Percentiles rank a stretch among this genome's conserved stretches.
Evolutionary conservation across 768 basidiomycete species (phyloP).

Genomic region (Termitomyces heimii): DNA sequence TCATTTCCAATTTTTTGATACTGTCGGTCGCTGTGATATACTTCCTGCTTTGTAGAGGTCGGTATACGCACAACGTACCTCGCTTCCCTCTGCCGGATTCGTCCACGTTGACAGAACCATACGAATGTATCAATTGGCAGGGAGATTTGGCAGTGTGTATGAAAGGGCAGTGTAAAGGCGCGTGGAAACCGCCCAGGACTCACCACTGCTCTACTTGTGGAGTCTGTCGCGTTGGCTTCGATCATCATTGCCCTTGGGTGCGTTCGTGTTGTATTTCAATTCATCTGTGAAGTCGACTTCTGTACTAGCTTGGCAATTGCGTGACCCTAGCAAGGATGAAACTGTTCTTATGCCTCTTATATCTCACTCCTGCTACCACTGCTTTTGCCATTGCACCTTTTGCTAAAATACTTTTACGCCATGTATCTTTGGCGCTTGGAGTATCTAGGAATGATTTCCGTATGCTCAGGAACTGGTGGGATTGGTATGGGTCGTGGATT

Average conservation of each 20-base stretch:
- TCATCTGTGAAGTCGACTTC: background rate
- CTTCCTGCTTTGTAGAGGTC: conserved; percentile 25
- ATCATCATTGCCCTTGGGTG: conserved; percentile 46
- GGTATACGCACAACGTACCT: conserved; percentile 26
- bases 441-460: conserved; percentile 24
- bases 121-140: conserved; percentile 26
- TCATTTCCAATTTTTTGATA: conserved; percentile 19
- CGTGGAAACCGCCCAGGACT: conserved; percentile 38
- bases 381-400: conserved; percentile 24
- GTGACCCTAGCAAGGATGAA: conserved; percentile 32
- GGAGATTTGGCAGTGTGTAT: conserved; percentile 30
- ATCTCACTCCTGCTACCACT: conserved; percentile 25
- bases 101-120: conserved; percentile 27
- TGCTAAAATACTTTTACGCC: conserved; percentile 16
- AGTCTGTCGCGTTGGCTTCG: conserved; percentile 37
- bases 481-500: conserved; percentile 38
- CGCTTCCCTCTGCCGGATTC: conserved; percentile 25
- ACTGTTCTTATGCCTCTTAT: conserved; percentile 27
- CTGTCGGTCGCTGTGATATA: conserved; percentile 24
- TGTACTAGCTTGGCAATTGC: conserved; percentile 33
- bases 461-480: conserved; percentile 32
- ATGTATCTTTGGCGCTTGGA: conserved; percentile 22
- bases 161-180: conserved; percentile 26
- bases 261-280: background rate
- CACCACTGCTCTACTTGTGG: conserved; percentile 41